These are phyloP conservation scores for Candida sojae DNA, from an alignment of 1,139 yeast genomes.

Conservation along the genomic window DNA sequence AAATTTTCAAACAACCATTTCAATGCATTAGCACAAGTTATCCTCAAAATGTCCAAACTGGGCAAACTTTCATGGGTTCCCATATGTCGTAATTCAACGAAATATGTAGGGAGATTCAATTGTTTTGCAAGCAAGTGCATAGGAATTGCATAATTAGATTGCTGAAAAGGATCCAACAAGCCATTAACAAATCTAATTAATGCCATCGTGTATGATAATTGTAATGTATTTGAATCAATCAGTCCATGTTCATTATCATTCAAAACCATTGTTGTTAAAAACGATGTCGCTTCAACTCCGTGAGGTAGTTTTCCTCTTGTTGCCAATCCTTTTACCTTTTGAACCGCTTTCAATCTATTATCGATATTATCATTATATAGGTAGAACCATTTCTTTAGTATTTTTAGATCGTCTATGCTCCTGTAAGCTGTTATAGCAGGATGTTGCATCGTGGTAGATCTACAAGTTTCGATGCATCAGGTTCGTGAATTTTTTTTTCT, in stretches of 20 bases:
- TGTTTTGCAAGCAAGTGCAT: slow-evolving; percentile 71
- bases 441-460: slow-evolving; percentile 16
- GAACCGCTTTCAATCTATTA: slow-evolving; percentile 33
- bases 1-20: slow-evolving; percentile 75
- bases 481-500: neutral
- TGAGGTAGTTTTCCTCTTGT: slow-evolving; percentile 49
- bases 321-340: slow-evolving; percentile 45
- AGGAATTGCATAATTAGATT: slow-evolving; percentile 76
- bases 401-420: slow-evolving; percentile 48
- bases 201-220: slow-evolving; percentile 72
- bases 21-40: slow-evolving; percentile 60
- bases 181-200: slow-evolving; percentile 90
- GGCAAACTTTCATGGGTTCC: slow-evolving; percentile 92
- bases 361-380: slow-evolving; percentile 29
- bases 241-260: slow-evolving; percentile 20
- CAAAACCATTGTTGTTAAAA: slow-evolving; percentile 55
- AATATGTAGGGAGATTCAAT: slow-evolving; percentile 71
- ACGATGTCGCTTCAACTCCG: slow-evolving; percentile 57
- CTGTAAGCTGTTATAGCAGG: slow-evolving; percentile 63
- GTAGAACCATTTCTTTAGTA: slow-evolving; percentile 62
- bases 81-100: slow-evolving; percentile 88
- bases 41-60: slow-evolving; percentile 62
- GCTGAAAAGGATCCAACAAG: slow-evolving; percentile 82
- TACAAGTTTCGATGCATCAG: neutral
- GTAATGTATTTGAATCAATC: slow-evolving; percentile 30